Percentiles rank a stretch among this genome's conserved stretches.
Evolutionary conservation across 805 yeast species (phyloP).

Genomic region (Sugiyamaella americana): DNA sequence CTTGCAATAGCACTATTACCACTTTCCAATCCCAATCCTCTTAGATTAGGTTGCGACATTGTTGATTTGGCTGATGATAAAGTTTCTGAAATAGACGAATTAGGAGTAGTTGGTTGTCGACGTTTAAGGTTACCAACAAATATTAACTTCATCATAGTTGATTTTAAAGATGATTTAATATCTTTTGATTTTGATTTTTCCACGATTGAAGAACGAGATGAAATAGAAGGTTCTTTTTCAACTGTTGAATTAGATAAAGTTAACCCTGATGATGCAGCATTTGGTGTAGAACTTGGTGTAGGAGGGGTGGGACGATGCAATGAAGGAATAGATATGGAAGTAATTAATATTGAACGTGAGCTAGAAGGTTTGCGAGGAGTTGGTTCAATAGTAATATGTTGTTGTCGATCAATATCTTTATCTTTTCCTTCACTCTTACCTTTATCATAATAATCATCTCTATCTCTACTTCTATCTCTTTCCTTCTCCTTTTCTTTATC

Average conservation of each 20-base stretch:
- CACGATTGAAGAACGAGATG: slow-evolving; percentile 3
- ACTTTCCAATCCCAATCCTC: not conserved
- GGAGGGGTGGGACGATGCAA: no score
- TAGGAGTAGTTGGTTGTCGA: not conserved
- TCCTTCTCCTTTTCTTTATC: not conserved
- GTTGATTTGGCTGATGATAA: not conserved
- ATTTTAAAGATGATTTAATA: slow-evolving; percentile 4
- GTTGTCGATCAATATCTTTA: no score
- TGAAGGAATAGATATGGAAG: no score
- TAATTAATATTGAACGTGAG: not conserved
- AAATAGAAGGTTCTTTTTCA: not conserved
- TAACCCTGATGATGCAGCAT: slow-evolving; percentile 1
- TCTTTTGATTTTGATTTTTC: slow-evolving; percentile 5
- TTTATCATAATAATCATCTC: not conserved
- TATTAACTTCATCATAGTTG: slow-evolving; percentile 9
- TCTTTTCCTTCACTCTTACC: not conserved
- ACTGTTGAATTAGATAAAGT: not conserved
- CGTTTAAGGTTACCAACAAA: slow-evolving; percentile 4
- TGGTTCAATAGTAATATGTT: not conserved
- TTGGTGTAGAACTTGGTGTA: no score
- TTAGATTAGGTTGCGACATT: not conserved
- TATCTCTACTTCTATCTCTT: not conserved
- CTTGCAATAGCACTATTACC: no score
- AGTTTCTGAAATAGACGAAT: not conserved
- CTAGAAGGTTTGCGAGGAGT: slow-evolving; percentile 3